phyloP scores from a whole-genome alignment of 345 rosid genomes.

The Salix arbutifolia region DNA sequence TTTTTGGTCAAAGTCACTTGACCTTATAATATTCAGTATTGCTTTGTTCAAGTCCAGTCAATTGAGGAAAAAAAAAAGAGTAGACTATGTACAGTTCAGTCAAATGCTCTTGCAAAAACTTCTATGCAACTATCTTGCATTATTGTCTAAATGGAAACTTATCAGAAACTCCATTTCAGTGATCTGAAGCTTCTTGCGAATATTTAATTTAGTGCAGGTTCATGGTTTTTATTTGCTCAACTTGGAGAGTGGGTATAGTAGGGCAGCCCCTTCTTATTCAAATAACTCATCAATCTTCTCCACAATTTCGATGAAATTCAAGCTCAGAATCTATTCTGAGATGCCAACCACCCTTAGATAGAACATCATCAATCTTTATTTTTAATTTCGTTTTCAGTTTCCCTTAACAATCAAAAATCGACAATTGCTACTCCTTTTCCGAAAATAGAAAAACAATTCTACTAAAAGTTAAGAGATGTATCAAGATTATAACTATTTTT shows the following conservation, averaged over 20 bases:
- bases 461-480: too few species aligned
- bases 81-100: not conserved
- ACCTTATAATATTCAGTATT: not conserved
- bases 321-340: not conserved
- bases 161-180: not conserved
- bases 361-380: too few species aligned
- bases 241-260: not conserved
- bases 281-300: not conserved
- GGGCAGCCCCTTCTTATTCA: not conserved
- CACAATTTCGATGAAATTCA: not conserved
- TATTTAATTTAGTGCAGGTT: not conserved
- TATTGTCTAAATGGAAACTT: not conserved
- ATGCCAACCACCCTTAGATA: not conserved
- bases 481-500: too few species aligned
- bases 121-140: not conserved
- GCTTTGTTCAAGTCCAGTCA: slow-evolving; percentile 4
- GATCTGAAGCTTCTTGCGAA: not conserved
- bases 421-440: too few species aligned
- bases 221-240: not conserved
- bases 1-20: not conserved
- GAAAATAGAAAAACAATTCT: too few species aligned
- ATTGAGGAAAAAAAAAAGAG: not conserved
- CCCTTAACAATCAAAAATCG: too few species aligned
- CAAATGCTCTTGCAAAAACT: not conserved
- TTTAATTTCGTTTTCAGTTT: too few species aligned